Base-by-base conservation (phyloP, 2,329 filamentous ascomycete genomes). In the Paecilomyces niveus region DNA sequence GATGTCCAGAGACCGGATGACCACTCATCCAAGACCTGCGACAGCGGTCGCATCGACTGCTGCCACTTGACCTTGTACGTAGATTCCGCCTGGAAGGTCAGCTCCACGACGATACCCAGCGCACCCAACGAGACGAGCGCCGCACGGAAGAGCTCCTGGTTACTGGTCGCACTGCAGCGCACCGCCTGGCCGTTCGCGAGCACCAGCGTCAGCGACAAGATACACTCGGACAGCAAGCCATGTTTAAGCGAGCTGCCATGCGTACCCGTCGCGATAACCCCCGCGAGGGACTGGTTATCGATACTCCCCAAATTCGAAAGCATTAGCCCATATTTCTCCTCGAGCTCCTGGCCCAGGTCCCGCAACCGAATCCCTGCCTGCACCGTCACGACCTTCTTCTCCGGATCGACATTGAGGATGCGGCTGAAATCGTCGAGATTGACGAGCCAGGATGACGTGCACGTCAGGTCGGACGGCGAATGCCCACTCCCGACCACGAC, bases 261-360 rank as follows among this genome's bases (percentile, higher is more conserved):
- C 0, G 94, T 97, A 15, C 89, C 92, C 0, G 94, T 99, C 21
- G 89, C 87, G 61, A 97, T 95, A 13, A 92, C 92, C 29, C 94
- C 94, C 1, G 90, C 92, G 62, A 97, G 87, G 59, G 89, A 94
- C 80, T 99, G 94, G 67, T 91, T 85, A 72, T 97, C 92, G 75
- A 99, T 99, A 72, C 91, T 96, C 35, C 94, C 94, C 53, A 97
- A 79, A 72, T 95, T 97, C 29, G 90, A 89, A 83, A 99, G 88
- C 1, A 92, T 91, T 62, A 96, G 81, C 0, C 90, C 91, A 66
- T 87, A 76, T 57, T 83, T 81, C 64, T 90, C 15, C 39, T 45
- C 90, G 32, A 97, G 85, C 68, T 86, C 84, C 51, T 83, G 81
- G 62, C 91, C 89, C 58, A 99, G 78, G 60, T 87, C 78, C 66